Evolutionary conservation across 169 alveolate genomes (phyloP), one percentile per base, ranked within the genome.

Genomic region (Plasmodium ovale): DNA sequence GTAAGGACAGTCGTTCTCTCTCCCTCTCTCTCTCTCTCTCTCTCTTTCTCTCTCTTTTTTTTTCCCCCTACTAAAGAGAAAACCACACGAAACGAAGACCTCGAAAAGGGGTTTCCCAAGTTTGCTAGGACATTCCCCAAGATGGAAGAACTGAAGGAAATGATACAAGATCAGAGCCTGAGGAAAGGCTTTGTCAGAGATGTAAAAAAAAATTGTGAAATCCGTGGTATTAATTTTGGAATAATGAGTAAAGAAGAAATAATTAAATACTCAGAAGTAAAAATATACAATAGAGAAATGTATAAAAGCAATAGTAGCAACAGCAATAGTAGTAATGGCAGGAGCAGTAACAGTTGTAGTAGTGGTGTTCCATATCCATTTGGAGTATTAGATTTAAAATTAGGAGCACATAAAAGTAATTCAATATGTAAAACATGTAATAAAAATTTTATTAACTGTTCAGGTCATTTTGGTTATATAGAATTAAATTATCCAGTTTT

Each of bases 381-480:
- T 49, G 97, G 97, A n/a, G 97, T 93, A 6, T 77, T 95, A 31
- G 97, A 95, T 72, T 79, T 87, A 14, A 94, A 88, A 82, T 72
- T 95, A 39, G 96, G 96, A 19, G 87, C 93, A 1, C 93, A 92
- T 71, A 65, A 92, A 42, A 91, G 92, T 29, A 94, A 87, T n/a
- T 53, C 91, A 25, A 59, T 84, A 9, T 98, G 99, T 92, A 94
- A 95, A 29, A 98, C 99, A 35, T 98, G 99, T 82, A 94, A 95
- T 14, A 93, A 95, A 59, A 94, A 91, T 68, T 68, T 95, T 56
- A 94, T 88, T 42, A 96, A 96, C 69, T 99, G 99, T 93, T 99
- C 99, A 29, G 99, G 99, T 7, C 99, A 99, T 87, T 98, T 98
- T 95, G 99, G 99, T 4, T 97, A 95, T 87, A 94, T 98, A 42